phyloP scores from a whole-genome alignment of 2,329 filamentous ascomycete species.

The Metarhizium rileyi region DNA sequence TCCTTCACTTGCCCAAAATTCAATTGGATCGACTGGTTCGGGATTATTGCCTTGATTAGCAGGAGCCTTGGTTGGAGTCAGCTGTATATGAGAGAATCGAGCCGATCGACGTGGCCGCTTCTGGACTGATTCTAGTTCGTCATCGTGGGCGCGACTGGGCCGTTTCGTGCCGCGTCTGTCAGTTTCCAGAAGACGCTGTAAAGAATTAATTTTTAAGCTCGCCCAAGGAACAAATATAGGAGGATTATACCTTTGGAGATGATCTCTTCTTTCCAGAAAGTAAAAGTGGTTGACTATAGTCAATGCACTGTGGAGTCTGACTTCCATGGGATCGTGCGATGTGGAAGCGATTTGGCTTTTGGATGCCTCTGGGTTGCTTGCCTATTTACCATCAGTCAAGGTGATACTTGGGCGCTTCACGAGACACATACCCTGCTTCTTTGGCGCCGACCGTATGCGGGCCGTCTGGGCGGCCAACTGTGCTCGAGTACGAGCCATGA shows the following conservation, averaged over 20 bases:
- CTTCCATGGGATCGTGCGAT: background rate
- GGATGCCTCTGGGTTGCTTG: background rate
- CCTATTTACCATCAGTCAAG: background rate
- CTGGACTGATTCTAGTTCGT: background rate
- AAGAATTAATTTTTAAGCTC: background rate
- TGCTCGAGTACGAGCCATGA: conserved; percentile 7
- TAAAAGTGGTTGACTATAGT: background rate
- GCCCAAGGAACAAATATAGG: background rate
- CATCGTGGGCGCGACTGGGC: background rate
- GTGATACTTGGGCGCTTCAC: background rate
- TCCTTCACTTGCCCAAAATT: conserved; percentile 7
- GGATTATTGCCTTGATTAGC: background rate
- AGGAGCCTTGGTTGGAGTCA: background rate
- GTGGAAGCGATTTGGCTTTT: background rate
- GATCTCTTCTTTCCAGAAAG: background rate
- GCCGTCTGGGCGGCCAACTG: conserved; percentile 2
- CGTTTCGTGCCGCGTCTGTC: conserved; percentile 1
- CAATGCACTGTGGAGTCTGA: background rate
- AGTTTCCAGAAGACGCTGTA: background rate
- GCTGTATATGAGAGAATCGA: background rate
- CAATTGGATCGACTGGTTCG: conserved; percentile 1
- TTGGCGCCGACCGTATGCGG: background rate
- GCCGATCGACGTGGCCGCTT: conserved; percentile 4
- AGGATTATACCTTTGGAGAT: background rate
- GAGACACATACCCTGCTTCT: background rate